These are phyloP conservation scores for Phaeoacremonium minimum DNA, from an alignment of 2,329 filamentous ascomycete species.

Conservation along the genomic window DNA sequence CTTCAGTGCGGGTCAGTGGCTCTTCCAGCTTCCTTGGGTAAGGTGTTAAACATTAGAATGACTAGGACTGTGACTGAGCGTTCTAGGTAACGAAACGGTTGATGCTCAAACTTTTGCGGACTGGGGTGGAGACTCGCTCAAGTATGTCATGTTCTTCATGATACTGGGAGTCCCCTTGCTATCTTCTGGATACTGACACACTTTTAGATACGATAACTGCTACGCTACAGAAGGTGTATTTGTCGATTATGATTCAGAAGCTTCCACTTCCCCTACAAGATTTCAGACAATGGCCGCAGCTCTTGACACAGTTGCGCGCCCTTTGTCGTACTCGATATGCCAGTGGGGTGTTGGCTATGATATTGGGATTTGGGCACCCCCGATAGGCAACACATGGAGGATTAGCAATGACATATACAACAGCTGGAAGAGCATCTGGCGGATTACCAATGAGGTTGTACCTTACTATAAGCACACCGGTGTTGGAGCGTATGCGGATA, in stretches of 20 bases:
- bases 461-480: conserved; percentile 38
- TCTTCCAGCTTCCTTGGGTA: conserved; percentile 38
- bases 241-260: conserved; percentile 33
- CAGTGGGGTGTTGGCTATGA: conserved; percentile 48
- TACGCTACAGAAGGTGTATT: conserved; percentile 36
- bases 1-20: conserved; percentile 36
- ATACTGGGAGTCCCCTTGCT: neutral
- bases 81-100: conserved; percentile 32
- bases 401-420: conserved; percentile 52
- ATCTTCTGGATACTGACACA: neutral
- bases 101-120: conserved; percentile 34
- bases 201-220: conserved; percentile 40
- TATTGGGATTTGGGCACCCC: conserved; percentile 34
- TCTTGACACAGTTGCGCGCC: conserved; percentile 29
- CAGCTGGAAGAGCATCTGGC: conserved; percentile 44
- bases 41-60: conserved; percentile 1
- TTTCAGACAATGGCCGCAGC: conserved; percentile 42
- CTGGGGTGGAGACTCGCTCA: conserved; percentile 44
- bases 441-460: conserved; percentile 46
- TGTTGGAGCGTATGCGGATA: conserved; percentile 42
- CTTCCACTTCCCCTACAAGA: conserved; percentile 31
- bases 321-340: conserved; percentile 45
- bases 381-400: conserved; percentile 40
- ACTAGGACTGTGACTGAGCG: neutral
- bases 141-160: conserved; percentile 30